phyloP scores from a whole-genome alignment of 371 early-diverging fungal species.

The Saksenaea vasiformis region DNA sequence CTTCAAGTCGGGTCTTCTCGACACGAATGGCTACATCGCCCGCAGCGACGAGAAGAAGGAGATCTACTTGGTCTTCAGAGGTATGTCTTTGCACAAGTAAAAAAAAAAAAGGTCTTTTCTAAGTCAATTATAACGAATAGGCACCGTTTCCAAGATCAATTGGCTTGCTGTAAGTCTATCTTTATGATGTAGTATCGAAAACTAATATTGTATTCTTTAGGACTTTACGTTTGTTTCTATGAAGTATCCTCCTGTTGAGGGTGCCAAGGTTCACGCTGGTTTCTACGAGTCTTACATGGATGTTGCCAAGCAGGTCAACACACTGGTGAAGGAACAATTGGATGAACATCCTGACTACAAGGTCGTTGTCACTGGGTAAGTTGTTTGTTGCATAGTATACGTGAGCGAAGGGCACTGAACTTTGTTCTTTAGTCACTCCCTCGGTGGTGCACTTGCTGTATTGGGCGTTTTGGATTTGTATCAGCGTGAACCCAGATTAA shows the following conservation, averaged over 20 bases:
- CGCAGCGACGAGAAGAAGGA: conserved; percentile 13
- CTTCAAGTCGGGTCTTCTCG: background rate
- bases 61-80: conserved; percentile 14
- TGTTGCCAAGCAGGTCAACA: background rate
- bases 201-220: background rate
- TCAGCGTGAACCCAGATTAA: conserved; percentile 5
- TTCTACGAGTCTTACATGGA: conserved; percentile 10
- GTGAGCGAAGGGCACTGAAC: too few relatives aligned
- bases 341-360: conserved; percentile 11
- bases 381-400: background rate
- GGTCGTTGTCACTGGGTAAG: conserved; percentile 13
- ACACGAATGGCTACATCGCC: conserved; percentile 13
- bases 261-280: conserved; percentile 18
- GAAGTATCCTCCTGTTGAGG: conserved; percentile 13
- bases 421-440: conserved; percentile 12
- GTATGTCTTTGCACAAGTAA: background rate
- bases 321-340: background rate
- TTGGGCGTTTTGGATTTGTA: conserved; percentile 11
- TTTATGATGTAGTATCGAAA: background rate
- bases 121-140: background rate
- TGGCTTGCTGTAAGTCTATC: conserved; percentile 17
- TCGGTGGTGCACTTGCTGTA: conserved; percentile 23
- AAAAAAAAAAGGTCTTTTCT: background rate
- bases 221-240: background rate
- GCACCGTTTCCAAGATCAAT: conserved; percentile 16